Percentiles rank a stretch among this genome's conserved stretches.
Conservation (phyloP, 192 early-diverging fungal species). For the Entophlyctis luteolus region DNA sequence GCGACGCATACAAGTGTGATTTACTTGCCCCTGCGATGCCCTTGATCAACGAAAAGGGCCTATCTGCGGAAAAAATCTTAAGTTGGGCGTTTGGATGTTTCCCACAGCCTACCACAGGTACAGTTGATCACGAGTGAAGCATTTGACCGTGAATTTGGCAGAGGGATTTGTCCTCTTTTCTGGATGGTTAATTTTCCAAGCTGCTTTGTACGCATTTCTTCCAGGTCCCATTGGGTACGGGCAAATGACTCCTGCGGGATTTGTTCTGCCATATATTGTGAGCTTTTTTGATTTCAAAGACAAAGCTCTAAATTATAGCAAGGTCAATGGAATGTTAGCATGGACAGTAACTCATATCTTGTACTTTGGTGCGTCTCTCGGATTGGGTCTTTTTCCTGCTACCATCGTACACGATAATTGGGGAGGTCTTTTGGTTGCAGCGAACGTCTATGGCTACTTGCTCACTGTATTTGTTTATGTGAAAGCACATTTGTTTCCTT, state of each 20-base stretch:
- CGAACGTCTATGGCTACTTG: constrained; percentile 74
- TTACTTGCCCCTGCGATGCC: constrained; percentile 52
- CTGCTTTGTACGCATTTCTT: constrained; percentile 57
- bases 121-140: background rate
- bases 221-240: constrained; percentile 71
- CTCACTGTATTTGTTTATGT: constrained; percentile 67
- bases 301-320: background rate
- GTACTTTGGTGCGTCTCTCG: constrained; percentile 60
- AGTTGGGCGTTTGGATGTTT: constrained; percentile 31
- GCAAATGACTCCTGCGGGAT: constrained; percentile 73
- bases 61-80: constrained; percentile 17
- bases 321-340: constrained; percentile 74
- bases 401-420: constrained; percentile 74
- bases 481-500: constrained; percentile 68
- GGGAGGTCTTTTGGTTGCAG: constrained; percentile 65
- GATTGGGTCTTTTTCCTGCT: constrained; percentile 59
- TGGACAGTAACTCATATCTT: constrained; percentile 59
- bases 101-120: constrained; percentile 40
- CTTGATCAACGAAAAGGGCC: constrained; percentile 20
- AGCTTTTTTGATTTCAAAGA: background rate
- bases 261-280: constrained; percentile 71
- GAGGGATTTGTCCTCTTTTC: constrained; percentile 58
- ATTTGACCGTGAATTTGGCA: background rate
- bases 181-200: constrained; percentile 70
- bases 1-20: constrained; percentile 63